phyloP scores from a whole-genome alignment of 306 rosid species.

The Quercus ilex region DNA sequence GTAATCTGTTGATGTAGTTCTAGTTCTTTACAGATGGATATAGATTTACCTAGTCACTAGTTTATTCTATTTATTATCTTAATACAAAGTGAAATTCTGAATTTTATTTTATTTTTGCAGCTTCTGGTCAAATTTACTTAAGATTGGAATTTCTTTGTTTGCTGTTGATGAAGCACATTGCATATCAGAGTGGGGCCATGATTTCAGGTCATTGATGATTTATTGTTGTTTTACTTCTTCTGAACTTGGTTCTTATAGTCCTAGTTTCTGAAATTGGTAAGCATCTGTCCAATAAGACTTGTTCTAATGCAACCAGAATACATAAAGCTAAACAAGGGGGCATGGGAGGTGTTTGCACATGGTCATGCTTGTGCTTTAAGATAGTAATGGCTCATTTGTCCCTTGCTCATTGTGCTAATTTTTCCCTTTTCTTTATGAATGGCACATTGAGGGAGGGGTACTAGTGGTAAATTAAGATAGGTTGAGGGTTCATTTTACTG shows the following conservation, averaged over 20 bases:
- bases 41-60: background rate
- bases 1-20: background rate
- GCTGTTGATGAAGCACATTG: slow-evolving; percentile 97
- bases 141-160: slow-evolving; percentile 71
- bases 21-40: slow-evolving; percentile 9
- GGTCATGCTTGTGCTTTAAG: background rate
- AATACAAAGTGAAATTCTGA: slow-evolving; percentile 3
- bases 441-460: background rate
- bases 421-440: background rate
- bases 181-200: slow-evolving; percentile 96
- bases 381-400: background rate
- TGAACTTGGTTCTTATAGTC: background rate
- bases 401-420: background rate
- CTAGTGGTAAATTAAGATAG: background rate
- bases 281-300: background rate
- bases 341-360: background rate
- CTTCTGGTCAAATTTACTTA: slow-evolving; percentile 86
- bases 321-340: background rate
- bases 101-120: slow-evolving; percentile 39
- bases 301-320: background rate
- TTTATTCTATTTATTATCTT: slow-evolving; percentile 5
- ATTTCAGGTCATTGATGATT: slow-evolving; percentile 49
- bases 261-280: background rate
- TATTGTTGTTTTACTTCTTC: background rate
- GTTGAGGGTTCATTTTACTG: background rate